A percentile compares a stretch with the other conserved stretches of the same genome.
Conservation (phyloP, 169 alveolate genomes). For the Neospora caninum region DNA sequence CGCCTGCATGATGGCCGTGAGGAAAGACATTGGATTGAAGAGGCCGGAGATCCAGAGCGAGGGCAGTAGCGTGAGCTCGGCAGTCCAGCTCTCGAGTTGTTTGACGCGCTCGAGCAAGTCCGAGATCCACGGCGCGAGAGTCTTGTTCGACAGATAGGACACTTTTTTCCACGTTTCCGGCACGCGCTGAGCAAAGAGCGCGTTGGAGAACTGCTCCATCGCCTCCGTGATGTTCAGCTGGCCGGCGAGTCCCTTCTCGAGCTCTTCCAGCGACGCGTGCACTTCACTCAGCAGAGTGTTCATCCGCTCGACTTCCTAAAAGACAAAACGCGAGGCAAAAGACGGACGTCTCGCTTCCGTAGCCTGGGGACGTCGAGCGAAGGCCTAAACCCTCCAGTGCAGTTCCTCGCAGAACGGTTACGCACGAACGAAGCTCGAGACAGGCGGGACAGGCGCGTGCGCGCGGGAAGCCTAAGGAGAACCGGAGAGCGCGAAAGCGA, state of each 20-base stretch:
- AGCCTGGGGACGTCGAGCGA: too few relatives aligned
- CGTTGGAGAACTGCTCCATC: slow-evolving; percentile 89
- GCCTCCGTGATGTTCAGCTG: slow-evolving; percentile 92
- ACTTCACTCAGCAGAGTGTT: slow-evolving; percentile 88
- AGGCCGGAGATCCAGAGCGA: slow-evolving; percentile 86
- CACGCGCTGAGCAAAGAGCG: slow-evolving; percentile 85
- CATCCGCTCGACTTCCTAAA: slow-evolving; percentile 94
- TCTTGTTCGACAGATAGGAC: slow-evolving; percentile 91
- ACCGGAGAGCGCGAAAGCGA: background rate
- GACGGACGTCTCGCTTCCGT: too few relatives aligned
- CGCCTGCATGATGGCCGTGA: slow-evolving; percentile 94
- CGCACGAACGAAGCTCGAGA: too few relatives aligned
- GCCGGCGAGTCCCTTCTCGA: slow-evolving; percentile 88
- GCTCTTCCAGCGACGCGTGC: slow-evolving; percentile 87
- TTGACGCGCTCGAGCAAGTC: slow-evolving; percentile 88
- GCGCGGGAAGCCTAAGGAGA: too few relatives aligned
- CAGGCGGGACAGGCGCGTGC: too few relatives aligned
- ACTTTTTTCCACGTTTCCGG: slow-evolving; percentile 88
- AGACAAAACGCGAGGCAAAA: background rate
- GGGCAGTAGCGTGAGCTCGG: slow-evolving; percentile 84
- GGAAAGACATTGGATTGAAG: slow-evolving; percentile 95
- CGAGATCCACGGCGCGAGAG: slow-evolving; percentile 87
- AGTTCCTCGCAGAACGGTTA: too few relatives aligned
- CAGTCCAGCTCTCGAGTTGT: slow-evolving; percentile 87
- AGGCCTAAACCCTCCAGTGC: too few relatives aligned